phyloP scores from a whole-genome alignment of 116 monocot genomes.

The Papilionanthe hybrid region DNA sequence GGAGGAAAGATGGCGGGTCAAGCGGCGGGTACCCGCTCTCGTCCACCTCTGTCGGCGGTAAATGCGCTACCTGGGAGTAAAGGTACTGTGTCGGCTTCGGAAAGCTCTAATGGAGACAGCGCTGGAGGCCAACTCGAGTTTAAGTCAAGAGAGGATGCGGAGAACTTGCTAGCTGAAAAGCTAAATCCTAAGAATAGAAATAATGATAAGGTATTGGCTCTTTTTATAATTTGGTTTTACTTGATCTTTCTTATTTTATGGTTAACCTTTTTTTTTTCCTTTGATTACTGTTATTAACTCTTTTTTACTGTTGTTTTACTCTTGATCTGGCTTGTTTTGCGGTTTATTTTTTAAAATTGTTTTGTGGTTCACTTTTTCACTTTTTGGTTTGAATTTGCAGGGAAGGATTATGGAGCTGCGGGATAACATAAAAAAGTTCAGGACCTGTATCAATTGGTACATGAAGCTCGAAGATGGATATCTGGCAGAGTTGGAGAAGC shows the following conservation, averaged over 20 bases:
- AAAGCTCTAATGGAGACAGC: constrained; percentile 22
- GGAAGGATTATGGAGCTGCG: constrained; percentile 64
- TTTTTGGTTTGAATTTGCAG: constrained; percentile 23
- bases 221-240: not conserved
- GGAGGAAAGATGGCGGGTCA: constrained; percentile 34
- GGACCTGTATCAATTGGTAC: constrained; percentile 59
- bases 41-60: constrained; percentile 7
- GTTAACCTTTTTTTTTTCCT: not conserved
- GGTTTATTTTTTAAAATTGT: no score
- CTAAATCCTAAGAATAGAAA: constrained; percentile 66
- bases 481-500: constrained; percentile 38
- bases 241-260: not conserved
- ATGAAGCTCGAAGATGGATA: constrained; percentile 50
- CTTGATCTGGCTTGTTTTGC: no score
- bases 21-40: constrained; percentile 11
- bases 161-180: constrained; percentile 63
- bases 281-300: not conserved
- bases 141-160: constrained; percentile 66
- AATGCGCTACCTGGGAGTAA: not conserved
- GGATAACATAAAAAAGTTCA: constrained; percentile 77
- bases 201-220: constrained; percentile 50
- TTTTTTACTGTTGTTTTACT: no score
- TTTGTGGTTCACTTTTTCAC: not conserved
- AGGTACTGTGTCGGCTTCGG: constrained; percentile 1
- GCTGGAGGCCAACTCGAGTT: constrained; percentile 38